Evolutionary conservation across 1,284 basidiomycete species (phyloP), one percentile per base, ranked within the genome.

Genomic region (Fomitiporia mediterranea): DNA sequence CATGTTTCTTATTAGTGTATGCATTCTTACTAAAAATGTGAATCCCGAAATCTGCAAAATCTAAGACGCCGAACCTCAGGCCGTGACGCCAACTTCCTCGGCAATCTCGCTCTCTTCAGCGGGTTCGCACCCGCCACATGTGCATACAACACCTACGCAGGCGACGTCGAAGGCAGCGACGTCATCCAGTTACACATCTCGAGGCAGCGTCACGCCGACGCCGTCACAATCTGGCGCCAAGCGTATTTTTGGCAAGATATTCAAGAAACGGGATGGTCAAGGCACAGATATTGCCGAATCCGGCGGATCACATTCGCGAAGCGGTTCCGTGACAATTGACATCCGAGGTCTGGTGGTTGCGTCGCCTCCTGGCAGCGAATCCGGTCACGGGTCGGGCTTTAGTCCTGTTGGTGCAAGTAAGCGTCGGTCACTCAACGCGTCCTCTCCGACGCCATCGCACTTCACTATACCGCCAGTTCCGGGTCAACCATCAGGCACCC

Each of bases 201-300:
- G 40, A 13, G 43, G 28, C 13, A 49, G 34, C 37, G 60, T 6
- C 55, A 68, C 15, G 66, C 68, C 63, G 50, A 59, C 65, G 23
- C 60, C 61, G 8, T 56, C 65, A 43, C 61, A 61, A 53, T 68
- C 66, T 6, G 72, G 73, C 15, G 65, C 78, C 9, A 88, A 83
- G 68, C 85, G 83, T 66, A 72, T 91, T 40, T 88, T 92, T 64
- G 79, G 84, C 35, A 84, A 82, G 66, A 72, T 92, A 37, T 90
- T 91, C 74, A 86, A 80, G 69, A 83, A 80, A 69, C 81, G 81
- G 63, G 75, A 76, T 30, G 52, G 54, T 13, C n/a, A 54, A 8
- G 43, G 46, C 47, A 19, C 58, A 35, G 46, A 8, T 0, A 56
- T 5, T 60, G 65, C n/a, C 28, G 13, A 13, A 7, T 11, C 43